A percentile compares a stretch with the other conserved stretches of the same genome.
Conservation (phyloP, 768 basidiomycete species). For the Sutorius australiensis region DNA sequence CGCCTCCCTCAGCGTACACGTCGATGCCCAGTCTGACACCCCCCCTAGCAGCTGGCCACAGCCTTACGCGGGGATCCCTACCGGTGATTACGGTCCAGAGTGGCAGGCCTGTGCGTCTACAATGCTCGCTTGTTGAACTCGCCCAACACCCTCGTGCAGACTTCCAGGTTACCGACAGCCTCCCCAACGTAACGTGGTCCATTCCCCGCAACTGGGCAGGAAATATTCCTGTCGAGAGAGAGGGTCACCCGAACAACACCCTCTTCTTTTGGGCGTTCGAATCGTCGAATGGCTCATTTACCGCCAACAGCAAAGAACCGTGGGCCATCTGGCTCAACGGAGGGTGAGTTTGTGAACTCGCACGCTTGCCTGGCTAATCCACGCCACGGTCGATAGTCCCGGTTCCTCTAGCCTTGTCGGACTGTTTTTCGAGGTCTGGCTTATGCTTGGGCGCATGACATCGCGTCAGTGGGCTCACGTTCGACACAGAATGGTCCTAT, state of each 20-base stretch:
- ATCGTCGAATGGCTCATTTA: slow-evolving; percentile 53
- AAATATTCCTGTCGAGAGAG: slow-evolving; percentile 57
- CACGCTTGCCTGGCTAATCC: background rate
- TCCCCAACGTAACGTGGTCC: slow-evolving; percentile 61
- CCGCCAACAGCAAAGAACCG: slow-evolving; percentile 42
- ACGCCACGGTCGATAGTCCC: slow-evolving; percentile 38
- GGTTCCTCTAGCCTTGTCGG: slow-evolving; percentile 70
- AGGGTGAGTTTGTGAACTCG: slow-evolving; percentile 40
- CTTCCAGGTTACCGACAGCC: slow-evolving; percentile 50
- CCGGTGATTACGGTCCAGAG: slow-evolving; percentile 45
- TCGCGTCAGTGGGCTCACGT: background rate
- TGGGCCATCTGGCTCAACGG: slow-evolving; percentile 78
- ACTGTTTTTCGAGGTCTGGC: slow-evolving; percentile 57
- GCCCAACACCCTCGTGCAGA: slow-evolving; percentile 35
- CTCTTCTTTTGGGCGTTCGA: slow-evolving; percentile 68
- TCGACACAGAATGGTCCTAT: slow-evolving; percentile 65
- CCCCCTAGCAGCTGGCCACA: slow-evolving; percentile 38
- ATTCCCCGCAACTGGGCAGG: slow-evolving; percentile 56
- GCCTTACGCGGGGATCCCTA: slow-evolving; percentile 41
- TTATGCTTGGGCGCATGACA: too few relatives aligned
- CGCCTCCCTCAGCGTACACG: slow-evolving; percentile 1
- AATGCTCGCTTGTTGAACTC: background rate
- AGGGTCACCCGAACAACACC: slow-evolving; percentile 59
- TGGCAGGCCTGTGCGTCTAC: slow-evolving; percentile 60
- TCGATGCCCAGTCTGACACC: slow-evolving; percentile 21